A percentile compares a stretch with the other conserved stretches of the same genome.
Conservation (phyloP, 164 flowering plant genomes). For the Platanus orientalis region DNA sequence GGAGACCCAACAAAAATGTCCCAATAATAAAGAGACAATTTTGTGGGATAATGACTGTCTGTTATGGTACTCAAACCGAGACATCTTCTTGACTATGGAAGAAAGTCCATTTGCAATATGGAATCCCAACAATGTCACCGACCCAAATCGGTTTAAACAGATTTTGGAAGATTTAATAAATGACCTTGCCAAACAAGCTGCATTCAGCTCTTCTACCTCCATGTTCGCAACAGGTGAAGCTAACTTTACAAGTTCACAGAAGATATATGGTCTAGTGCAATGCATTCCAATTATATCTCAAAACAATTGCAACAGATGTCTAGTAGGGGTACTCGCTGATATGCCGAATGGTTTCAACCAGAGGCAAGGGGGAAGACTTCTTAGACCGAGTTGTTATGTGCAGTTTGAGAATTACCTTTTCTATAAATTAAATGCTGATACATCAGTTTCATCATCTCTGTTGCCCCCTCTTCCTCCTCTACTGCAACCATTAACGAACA, state of each 20-base stretch:
- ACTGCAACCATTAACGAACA: no score
- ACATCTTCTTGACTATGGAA: not conserved
- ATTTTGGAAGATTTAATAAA: conserved; percentile 3
- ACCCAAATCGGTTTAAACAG: not conserved
- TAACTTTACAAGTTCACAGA: not conserved
- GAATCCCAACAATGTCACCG: not conserved
- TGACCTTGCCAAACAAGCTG: conserved; percentile 7
- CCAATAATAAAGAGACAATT: no score
- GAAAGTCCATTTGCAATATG: not conserved
- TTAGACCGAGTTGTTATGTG: no score
- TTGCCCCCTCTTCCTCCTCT: no score
- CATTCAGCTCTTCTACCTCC: conserved; percentile 7
- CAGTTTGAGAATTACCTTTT: no score
- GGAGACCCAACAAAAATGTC: no score
- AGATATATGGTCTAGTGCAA: not conserved
- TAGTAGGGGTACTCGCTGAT: no score
- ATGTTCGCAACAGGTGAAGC: conserved; percentile 5
- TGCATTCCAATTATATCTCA: conserved; percentile 1
- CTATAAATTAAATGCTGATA: no score
- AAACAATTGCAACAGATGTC: not conserved
- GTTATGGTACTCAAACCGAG: conserved; percentile 29
- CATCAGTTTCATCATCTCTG: no score
- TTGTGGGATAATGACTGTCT: conserved; percentile 25
- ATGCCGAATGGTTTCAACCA: no score
- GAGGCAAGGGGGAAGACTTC: no score